Percentiles rank a stretch among this genome's conserved stretches.
phyloP scores from a whole-genome alignment of 805 yeast genomes.

The Lachancea lanzarotensis region DNA sequence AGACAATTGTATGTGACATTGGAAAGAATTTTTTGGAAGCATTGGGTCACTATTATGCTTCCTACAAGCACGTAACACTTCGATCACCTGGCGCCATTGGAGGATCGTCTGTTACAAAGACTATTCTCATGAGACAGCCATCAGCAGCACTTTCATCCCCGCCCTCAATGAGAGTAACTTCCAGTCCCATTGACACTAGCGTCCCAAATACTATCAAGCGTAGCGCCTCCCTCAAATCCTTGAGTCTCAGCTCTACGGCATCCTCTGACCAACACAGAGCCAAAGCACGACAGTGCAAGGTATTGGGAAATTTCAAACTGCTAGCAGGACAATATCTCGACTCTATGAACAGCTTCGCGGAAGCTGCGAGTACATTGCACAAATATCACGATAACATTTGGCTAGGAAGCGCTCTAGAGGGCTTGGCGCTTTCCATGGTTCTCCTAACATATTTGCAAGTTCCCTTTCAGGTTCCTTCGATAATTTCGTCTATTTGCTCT shows the following conservation, averaged over 20 bases:
- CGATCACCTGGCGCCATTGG: constrained; percentile 71
- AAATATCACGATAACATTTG: constrained; percentile 71
- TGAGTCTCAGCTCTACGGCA: constrained; percentile 26
- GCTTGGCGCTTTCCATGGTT: constrained; percentile 59
- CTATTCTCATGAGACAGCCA: constrained; percentile 28
- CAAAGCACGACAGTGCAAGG: constrained; percentile 69
- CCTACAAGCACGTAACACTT: constrained; percentile 72
- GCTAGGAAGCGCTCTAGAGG: constrained; percentile 86
- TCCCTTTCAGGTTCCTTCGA: constrained; percentile 28
- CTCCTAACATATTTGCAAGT: constrained; percentile 48
- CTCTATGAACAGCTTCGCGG: constrained; percentile 69
- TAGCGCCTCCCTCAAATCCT: constrained; percentile 25
- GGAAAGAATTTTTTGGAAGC: constrained; percentile 56
- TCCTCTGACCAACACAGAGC: constrained; percentile 39
- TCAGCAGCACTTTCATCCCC: constrained; percentile 9
- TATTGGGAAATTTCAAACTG: constrained; percentile 68
- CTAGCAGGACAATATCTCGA: constrained; percentile 72
- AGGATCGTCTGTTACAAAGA: constrained; percentile 39
- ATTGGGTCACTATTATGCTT: constrained; percentile 61
- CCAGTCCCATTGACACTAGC: constrained; percentile 10
- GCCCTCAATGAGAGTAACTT: constrained; percentile 5
- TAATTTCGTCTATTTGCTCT: constrained; percentile 32
- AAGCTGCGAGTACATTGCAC: constrained; percentile 55
- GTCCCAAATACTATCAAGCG: constrained; percentile 9
- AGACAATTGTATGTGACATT: constrained; percentile 68